Evolutionary conservation across 331 rosid species (phyloP).

Genomic region (Malus hybrid): DNA sequence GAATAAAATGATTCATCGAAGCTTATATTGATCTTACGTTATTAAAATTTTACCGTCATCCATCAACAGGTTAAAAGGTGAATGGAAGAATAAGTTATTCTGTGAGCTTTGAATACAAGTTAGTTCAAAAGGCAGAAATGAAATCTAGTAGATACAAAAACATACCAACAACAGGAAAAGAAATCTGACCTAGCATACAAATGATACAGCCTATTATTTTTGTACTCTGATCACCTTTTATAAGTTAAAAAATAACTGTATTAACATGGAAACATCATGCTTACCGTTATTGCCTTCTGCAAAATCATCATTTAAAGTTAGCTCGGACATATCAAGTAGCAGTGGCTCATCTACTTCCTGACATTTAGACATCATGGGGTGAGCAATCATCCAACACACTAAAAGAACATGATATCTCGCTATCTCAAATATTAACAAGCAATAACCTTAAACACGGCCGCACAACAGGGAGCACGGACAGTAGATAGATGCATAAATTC

Average conservation of each 20-base stretch:
- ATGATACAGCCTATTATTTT: neutral
- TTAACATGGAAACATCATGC: slow-evolving; percentile 7
- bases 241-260: neutral
- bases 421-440: neutral
- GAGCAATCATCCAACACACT: slow-evolving; percentile 13
- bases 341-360: slow-evolving; percentile 95
- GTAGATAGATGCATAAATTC: slow-evolving; percentile 78
- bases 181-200: neutral
- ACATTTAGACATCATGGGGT: slow-evolving; percentile 11
- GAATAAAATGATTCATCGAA: neutral
- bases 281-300: slow-evolving; percentile 59
- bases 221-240: neutral
- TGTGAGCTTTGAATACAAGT: neutral
- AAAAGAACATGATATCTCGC: neutral
- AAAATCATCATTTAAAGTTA: slow-evolving; percentile 64
- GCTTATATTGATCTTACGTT: neutral
- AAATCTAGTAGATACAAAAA: neutral
- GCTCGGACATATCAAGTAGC: slow-evolving; percentile 83
- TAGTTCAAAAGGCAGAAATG: neutral
- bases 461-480: slow-evolving; percentile 76
- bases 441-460: slow-evolving; percentile 80
- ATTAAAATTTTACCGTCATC: neutral
- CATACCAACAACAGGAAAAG: neutral
- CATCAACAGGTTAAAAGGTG: neutral
- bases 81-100: neutral